These are phyloP conservation scores for Bolboschoenus planiculmis DNA, from an alignment of 176 grass and related monocot genomes.

Conservation along the genomic window DNA sequence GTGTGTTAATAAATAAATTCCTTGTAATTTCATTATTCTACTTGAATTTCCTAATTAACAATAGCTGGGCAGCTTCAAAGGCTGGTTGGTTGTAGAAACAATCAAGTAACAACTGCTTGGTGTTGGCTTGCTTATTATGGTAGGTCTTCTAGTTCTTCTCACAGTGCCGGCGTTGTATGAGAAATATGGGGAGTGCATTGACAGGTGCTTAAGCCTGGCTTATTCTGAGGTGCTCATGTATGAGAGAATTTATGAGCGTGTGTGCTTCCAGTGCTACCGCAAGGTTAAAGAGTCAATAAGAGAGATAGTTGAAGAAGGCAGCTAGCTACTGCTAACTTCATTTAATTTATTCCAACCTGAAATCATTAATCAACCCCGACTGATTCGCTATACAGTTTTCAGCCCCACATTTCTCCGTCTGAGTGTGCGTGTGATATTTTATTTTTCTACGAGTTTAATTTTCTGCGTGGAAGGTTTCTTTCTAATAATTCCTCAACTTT, in stretches of 20 bases:
- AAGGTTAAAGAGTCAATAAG: constrained; percentile 32
- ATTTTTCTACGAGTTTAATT: not conserved
- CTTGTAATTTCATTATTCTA: not conserved
- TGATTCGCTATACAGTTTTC: not conserved
- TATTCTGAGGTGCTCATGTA: constrained; percentile 64
- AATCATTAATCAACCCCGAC: not conserved
- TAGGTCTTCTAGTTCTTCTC: constrained; percentile 43
- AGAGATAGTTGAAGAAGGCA: constrained; percentile 38
- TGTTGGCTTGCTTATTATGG: constrained; percentile 13
- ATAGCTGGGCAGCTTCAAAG: not conserved
- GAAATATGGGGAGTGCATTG: constrained; percentile 44
- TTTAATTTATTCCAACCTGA: not conserved
- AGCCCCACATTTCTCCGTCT: not conserved
- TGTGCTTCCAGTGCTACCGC: constrained; percentile 42
- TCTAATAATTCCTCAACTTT: not conserved
- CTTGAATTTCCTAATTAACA: not conserved
- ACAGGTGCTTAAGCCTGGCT: constrained; percentile 30
- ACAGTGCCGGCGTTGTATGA: constrained; percentile 61
- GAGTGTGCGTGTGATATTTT: not conserved
- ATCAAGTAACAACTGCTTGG: constrained; percentile 8
- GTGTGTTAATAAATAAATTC: not conserved
- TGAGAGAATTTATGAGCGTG: constrained; percentile 45
- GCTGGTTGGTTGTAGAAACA: not conserved
- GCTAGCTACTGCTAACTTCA: not conserved
- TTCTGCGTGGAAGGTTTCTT: not conserved